Evolutionary conservation across 192 early-diverging fungal species (phyloP).

Genomic region (Coemansia sp.): DNA sequence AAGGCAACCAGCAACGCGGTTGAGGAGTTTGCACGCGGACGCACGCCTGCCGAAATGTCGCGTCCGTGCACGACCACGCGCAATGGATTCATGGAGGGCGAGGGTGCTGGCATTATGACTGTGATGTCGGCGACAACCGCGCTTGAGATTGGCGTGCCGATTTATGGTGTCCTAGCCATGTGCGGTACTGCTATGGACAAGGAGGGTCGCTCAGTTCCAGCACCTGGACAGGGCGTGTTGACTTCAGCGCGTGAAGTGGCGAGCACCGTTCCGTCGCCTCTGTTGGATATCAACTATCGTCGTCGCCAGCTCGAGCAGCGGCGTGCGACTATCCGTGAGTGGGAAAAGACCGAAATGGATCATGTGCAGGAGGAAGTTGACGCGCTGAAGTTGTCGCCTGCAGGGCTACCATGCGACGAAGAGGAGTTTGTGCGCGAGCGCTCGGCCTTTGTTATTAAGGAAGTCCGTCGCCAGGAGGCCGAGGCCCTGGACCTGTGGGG

Average conservation of each 20-base stretch:
- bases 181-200: slow-evolving; percentile 93
- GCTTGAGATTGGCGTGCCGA: slow-evolving; percentile 87
- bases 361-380: slow-evolving; percentile 28
- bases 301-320: slow-evolving; percentile 67
- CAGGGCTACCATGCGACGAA: slow-evolving; percentile 54
- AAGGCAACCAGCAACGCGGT: slow-evolving; percentile 87
- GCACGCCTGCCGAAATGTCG: slow-evolving; percentile 88
- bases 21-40: slow-evolving; percentile 83
- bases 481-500: slow-evolving; percentile 78
- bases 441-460: slow-evolving; percentile 57
- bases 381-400: slow-evolving; percentile 22
- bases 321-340: slow-evolving; percentile 26
- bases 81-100: slow-evolving; percentile 92
- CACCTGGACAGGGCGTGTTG: slow-evolving; percentile 91
- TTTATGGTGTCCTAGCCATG: slow-evolving; percentile 84
- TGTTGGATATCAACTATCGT: slow-evolving; percentile 85
- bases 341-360: slow-evolving; percentile 37
- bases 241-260: slow-evolving; percentile 82
- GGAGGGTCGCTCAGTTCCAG: slow-evolving; percentile 89
- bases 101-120: slow-evolving; percentile 86
- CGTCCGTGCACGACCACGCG: slow-evolving; percentile 85
- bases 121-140: slow-evolving; percentile 84
- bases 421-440: slow-evolving; percentile 30
- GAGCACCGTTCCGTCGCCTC: slow-evolving; percentile 62
- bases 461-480: slow-evolving; percentile 74